Conservation (phyloP, 2,329 filamentous ascomycete genomes). For the Arthroderma uncinatum region DNA sequence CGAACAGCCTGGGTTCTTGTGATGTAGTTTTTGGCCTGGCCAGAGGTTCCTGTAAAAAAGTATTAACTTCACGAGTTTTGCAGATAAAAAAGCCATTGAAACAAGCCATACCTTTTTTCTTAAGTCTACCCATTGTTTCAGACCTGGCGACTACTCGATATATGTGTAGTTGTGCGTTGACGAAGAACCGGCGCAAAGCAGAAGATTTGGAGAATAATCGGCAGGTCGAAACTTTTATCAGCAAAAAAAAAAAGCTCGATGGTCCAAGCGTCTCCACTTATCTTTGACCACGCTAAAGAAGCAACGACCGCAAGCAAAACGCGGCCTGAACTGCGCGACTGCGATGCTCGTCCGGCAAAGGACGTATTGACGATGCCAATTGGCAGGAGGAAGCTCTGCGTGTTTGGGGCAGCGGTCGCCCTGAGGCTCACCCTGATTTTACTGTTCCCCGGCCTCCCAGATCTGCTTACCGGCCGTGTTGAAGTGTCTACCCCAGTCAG, state of each 20-base stretch:
- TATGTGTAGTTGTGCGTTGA: background rate
- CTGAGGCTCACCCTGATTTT: conserved; percentile 70
- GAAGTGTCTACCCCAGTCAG: conserved; percentile 95
- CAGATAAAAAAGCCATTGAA: conserved; percentile 7
- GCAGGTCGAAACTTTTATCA: background rate
- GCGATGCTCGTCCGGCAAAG: conserved; percentile 1
- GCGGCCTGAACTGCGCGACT: background rate
- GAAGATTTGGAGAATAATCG: conserved; percentile 22
- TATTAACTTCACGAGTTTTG: background rate
- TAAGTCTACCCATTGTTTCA: conserved; percentile 59
- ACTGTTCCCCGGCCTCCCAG: conserved; percentile 70
- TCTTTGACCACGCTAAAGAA: background rate
- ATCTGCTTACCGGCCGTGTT: conserved; percentile 77
- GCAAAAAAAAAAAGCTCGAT: conserved; percentile 8
- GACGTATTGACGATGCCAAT: conserved; percentile 37
- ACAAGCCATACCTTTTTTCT: conserved; percentile 62
- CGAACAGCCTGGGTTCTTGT: conserved; percentile 93
- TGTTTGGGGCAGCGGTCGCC: conserved; percentile 65
- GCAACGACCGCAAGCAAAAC: background rate
- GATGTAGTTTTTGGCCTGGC: conserved; percentile 96
- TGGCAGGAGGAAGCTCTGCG: conserved; percentile 49
- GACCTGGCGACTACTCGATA: background rate
- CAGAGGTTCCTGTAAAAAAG: conserved; percentile 54
- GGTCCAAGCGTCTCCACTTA: conserved; percentile 13
- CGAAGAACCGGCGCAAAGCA: background rate